Evolutionary conservation across 2,329 filamentous ascomycete genomes (phyloP).

Genomic region (Fusarium ramigenum): DNA sequence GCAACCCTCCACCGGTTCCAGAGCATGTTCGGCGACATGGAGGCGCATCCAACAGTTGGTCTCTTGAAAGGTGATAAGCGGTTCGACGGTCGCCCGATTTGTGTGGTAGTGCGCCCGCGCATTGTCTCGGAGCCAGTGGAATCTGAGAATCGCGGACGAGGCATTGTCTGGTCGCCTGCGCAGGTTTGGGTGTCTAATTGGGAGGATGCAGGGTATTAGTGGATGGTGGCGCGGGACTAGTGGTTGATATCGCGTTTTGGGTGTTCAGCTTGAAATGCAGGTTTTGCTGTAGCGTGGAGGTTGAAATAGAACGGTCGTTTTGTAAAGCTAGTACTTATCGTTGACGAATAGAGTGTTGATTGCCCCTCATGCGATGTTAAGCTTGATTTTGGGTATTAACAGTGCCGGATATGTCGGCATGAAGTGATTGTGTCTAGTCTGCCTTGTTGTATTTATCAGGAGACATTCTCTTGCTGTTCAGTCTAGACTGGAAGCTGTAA

Average conservation of each 20-base stretch:
- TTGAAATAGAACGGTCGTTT: neutral
- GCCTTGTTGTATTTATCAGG: neutral
- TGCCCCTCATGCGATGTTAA: neutral
- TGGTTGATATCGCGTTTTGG: neutral
- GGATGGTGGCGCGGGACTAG: neutral
- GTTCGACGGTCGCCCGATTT: neutral
- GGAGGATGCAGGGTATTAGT: neutral
- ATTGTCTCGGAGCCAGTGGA: neutral
- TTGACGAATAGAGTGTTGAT: neutral
- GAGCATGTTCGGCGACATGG: neutral
- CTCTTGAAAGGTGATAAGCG: neutral
- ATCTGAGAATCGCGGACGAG: neutral
- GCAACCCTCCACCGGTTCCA: neutral
- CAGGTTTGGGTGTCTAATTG: neutral
- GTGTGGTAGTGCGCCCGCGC: neutral
- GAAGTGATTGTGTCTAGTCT: neutral
- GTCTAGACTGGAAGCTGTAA: neutral
- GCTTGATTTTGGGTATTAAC: neutral
- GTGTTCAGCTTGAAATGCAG: neutral
- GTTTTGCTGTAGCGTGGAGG: neutral
- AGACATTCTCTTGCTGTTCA: neutral
- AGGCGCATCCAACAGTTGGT: neutral
- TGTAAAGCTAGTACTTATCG: neutral
- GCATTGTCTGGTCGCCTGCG: neutral
- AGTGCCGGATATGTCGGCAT: neutral